Percentiles rank a stretch among this genome's conserved stretches.
These are phyloP conservation scores for Fusarium nanum DNA, from an alignment of 2,329 filamentous ascomycete genomes.

Conservation along the genomic window DNA sequence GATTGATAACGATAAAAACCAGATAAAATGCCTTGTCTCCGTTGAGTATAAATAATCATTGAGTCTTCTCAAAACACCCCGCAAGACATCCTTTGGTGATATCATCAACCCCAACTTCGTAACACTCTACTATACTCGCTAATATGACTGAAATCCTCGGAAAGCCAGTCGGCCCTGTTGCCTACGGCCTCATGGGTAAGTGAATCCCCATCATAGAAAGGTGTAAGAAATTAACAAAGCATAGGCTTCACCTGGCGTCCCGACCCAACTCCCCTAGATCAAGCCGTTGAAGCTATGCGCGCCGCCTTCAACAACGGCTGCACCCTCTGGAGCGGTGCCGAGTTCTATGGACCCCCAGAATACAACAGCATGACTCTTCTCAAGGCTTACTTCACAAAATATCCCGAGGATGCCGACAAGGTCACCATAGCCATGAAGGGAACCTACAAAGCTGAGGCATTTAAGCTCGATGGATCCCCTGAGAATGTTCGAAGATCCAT, in stretches of 20 bases:
- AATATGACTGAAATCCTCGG: slow-evolving; percentile 51
- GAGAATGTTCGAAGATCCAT: slow-evolving; percentile 67
- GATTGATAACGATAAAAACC: background rate
- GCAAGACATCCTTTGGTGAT: background rate
- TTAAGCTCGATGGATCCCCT: slow-evolving; percentile 62
- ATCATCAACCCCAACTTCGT: background rate
- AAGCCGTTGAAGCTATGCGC: slow-evolving; percentile 67
- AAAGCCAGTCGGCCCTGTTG: slow-evolving; percentile 61
- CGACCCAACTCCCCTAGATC: slow-evolving; percentile 56
- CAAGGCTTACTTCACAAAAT: slow-evolving; percentile 70
- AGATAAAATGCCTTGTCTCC: background rate
- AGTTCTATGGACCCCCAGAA: slow-evolving; percentile 71
- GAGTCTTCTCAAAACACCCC: background rate
- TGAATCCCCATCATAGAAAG: background rate
- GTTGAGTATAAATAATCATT: background rate
- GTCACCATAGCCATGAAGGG: slow-evolving; percentile 74
- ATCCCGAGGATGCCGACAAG: slow-evolving; percentile 72
- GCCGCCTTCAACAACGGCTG: slow-evolving; percentile 60
- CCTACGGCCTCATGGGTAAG: slow-evolving; percentile 67
- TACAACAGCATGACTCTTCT: slow-evolving; percentile 70
- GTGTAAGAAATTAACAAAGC: background rate
- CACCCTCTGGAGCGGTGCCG: slow-evolving; percentile 71
- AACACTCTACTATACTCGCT: background rate
- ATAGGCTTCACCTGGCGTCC: slow-evolving; percentile 60
- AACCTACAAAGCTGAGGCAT: slow-evolving; percentile 53